Base-by-base conservation (phyloP, 306 rosid species). In the Prunus mume region DNA sequence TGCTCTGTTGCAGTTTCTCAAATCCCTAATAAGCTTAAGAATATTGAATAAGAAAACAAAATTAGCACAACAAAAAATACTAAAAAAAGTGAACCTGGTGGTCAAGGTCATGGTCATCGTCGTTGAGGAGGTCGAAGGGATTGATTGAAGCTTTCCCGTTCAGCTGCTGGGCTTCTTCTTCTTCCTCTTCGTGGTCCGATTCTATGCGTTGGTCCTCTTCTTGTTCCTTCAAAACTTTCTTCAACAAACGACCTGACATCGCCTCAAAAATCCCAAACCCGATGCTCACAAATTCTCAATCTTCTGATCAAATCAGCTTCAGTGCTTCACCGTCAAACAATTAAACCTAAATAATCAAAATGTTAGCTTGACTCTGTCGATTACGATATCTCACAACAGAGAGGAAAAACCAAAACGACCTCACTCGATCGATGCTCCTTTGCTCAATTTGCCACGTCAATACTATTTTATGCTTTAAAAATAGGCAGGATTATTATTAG, bases 201-300 rank as follows among this genome's bases (percentile, higher is more conserved):
- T 79, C 73, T 13, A 20, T 14, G 32, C 55, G 79, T 30, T 46
- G 84, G 22, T 76, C 66, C 24, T 83, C 69, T 43, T 87, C 86
- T 55, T 90, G 90, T 65, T 92, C 88, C 72, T 88, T 85, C 45
- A 94, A 74, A 72, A 92, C 84, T 81, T 83, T 92, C 84, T 83
- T 94, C 84, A 92, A 78, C 84, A 84, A 80, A 64, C 97, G 87
- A 86, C 81, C 91, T n/a, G 97, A 92, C 98, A 94, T 94, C 64
- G 63, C 55, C 34, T 0, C 20, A 45, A 0, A 5, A 63, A 69
- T 2, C 51, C 68, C 69, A 30, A 62, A 32, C 20, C 32, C 47
- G 54, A 28, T 14, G 28, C 3, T 4, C 17, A 27, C 55, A 34
- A 58, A 55, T 72, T 27, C 24, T 2, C 57, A 12, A 17, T 7